phyloP scores from a whole-genome alignment of 345 rosid species.

The Linum trigynum region DNA sequence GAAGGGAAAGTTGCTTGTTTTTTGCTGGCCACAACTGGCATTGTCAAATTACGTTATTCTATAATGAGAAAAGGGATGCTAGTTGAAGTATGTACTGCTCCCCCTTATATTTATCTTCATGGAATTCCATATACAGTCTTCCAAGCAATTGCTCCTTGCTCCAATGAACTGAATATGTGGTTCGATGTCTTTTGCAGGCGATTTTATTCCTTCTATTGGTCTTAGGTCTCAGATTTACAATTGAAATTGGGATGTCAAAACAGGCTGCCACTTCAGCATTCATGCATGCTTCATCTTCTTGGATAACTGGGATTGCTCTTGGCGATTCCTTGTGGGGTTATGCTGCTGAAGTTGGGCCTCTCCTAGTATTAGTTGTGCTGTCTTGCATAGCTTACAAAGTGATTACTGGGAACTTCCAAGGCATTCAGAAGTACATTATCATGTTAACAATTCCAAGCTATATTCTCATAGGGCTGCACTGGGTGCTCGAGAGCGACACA shows the following conservation, averaged over 20 bases:
- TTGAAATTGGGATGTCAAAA: constrained; percentile 79
- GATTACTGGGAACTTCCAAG: constrained; percentile 19
- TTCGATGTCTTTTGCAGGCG: constrained; percentile 43
- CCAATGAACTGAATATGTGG: constrained; percentile 11
- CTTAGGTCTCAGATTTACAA: constrained; percentile 54
- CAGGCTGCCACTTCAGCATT: constrained; percentile 88
- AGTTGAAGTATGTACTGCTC: constrained; percentile 44
- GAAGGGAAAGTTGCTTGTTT: constrained; percentile 93
- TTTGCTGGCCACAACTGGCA: constrained; percentile 76
- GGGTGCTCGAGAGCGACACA: constrained; percentile 53
- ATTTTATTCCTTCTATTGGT: constrained; percentile 49
- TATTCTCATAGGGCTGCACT: constrained; percentile 59
- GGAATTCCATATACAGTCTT: not conserved
- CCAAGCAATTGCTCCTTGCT: not conserved
- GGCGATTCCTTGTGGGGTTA: constrained; percentile 43
- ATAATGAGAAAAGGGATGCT: constrained; percentile 43
- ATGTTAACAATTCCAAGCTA: constrained; percentile 48
- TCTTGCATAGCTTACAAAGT: constrained; percentile 36
- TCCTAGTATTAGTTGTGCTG: constrained; percentile 35
- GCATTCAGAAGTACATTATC: constrained; percentile 38
- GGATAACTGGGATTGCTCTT: constrained; percentile 52
- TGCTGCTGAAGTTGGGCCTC: constrained; percentile 45
- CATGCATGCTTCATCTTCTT: constrained; percentile 59
- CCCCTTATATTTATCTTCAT: not conserved
- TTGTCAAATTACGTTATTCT: constrained; percentile 53